Conservation (phyloP, 78 protist genomes). For the Protostelium mycophagum region DNA sequence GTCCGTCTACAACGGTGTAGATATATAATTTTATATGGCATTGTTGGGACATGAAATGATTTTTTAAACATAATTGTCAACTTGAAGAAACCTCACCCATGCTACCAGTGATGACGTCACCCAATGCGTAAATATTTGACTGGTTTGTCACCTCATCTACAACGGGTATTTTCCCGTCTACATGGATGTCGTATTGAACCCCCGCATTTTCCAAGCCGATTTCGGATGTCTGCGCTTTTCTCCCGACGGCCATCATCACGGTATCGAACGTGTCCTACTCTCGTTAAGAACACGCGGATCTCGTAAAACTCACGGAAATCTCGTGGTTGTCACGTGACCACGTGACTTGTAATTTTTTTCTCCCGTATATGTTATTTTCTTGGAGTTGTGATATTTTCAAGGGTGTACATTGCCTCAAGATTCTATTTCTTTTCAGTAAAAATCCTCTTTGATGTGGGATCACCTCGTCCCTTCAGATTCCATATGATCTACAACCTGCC, state of each 20-base stretch:
- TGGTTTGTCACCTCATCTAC: constrained; percentile 74
- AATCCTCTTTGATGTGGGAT: constrained; percentile 11
- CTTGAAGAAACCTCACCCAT: not conserved
- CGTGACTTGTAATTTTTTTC: not conserved
- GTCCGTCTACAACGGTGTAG: constrained; percentile 19
- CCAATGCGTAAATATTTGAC: constrained; percentile 79
- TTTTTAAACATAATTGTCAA: no score
- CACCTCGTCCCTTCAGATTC: not conserved
- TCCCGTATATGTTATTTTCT: not conserved
- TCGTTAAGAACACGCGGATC: not conserved
- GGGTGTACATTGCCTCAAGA: constrained; percentile 46
- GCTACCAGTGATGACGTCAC: constrained; percentile 34
- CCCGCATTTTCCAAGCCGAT: constrained; percentile 71
- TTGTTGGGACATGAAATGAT: no score
- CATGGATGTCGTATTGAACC: not conserved
- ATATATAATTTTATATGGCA: no score
- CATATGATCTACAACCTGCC: not conserved
- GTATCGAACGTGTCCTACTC: constrained; percentile 73
- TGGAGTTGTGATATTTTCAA: constrained; percentile 1
- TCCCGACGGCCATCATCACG: constrained; percentile 91
- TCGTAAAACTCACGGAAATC: not conserved
- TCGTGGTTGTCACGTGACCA: not conserved
- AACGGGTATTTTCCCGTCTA: constrained; percentile 50
- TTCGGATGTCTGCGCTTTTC: constrained; percentile 49
- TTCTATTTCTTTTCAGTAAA: constrained; percentile 50